Percentiles rank a stretch among this genome's conserved stretches.
Evolutionary conservation across 2,329 filamentous ascomycete genomes (phyloP).

Genomic region (Ophiostoma populinum): DNA sequence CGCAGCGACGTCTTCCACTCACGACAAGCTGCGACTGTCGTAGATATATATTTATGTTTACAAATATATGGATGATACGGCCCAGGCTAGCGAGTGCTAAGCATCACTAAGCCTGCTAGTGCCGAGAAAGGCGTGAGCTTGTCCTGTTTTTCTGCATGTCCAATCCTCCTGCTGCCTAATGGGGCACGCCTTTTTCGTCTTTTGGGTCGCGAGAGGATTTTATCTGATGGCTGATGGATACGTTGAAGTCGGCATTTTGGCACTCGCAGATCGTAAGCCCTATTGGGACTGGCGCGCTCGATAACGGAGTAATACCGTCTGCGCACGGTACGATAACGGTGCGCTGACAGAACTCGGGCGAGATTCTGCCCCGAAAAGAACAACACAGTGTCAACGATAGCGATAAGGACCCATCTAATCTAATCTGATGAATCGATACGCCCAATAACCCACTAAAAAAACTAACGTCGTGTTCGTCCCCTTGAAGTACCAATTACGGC

Average conservation of each 20-base stretch:
- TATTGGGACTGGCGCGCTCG: too few relatives aligned
- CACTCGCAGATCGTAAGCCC: too few relatives aligned
- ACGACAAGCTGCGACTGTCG: too few relatives aligned
- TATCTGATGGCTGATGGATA: slow-evolving; percentile 1
- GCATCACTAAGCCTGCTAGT: not conserved
- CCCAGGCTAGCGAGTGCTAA: too few relatives aligned
- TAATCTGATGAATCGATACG: slow-evolving; percentile 2
- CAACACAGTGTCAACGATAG: not conserved
- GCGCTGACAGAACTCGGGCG: not conserved
- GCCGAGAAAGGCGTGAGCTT: not conserved
- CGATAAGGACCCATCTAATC: not conserved
- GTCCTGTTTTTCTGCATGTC: not conserved
- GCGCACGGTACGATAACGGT: too few relatives aligned
- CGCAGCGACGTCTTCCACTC: too few relatives aligned
- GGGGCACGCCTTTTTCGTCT: too few relatives aligned
- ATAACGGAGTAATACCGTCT: not conserved
- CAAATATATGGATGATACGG: too few relatives aligned
- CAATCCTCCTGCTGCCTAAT: not conserved
- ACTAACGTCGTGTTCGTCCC: not conserved
- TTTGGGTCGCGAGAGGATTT: not conserved
- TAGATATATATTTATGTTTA: too few relatives aligned
- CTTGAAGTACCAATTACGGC: too few relatives aligned
- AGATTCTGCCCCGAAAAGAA: too few relatives aligned
- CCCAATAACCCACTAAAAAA: not conserved
- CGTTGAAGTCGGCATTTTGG: too few relatives aligned